Evolutionary conservation across 1,284 basidiomycete genomes (phyloP).

Genomic region (Ustanciosporium gigantosporum): DNA sequence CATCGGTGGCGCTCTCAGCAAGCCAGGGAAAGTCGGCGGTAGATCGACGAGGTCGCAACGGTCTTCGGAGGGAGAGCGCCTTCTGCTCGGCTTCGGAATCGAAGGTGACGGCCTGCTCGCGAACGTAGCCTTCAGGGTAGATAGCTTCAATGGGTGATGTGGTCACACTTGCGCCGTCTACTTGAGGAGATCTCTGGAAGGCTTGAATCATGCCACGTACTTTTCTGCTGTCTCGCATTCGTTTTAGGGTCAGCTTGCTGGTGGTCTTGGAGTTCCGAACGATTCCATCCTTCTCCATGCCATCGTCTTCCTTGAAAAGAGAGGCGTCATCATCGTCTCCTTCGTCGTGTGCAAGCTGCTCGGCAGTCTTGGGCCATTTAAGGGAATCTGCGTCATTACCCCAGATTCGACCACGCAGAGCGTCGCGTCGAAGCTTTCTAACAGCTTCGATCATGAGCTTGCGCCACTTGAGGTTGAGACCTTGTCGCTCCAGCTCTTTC

Average conservation of each 20-base stretch:
- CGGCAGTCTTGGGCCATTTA: conserved; percentile 31
- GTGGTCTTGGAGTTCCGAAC: conserved; percentile 18
- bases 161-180: conserved; percentile 11
- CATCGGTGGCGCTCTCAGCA: conserved; percentile 11
- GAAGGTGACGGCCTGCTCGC: conserved; percentile 37
- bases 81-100: conserved; percentile 31
- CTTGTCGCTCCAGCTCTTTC: conserved; percentile 43
- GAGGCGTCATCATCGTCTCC: conserved; percentile 9
- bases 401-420: conserved; percentile 51
- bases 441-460: conserved; percentile 52
- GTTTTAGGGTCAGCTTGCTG: conserved; percentile 46
- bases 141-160: conserved; percentile 13
- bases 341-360: conserved; percentile 20
- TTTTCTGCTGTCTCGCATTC: conserved; percentile 46
- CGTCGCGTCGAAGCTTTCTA: conserved; percentile 44
- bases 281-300: conserved; percentile 7
- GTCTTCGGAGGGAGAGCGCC: conserved; percentile 25
- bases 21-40: conserved; percentile 36
- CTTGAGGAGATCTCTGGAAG: conserved; percentile 38
- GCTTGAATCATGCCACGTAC: conserved; percentile 47
- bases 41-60: conserved; percentile 22
- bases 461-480: conserved; percentile 52
- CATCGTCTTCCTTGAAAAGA: not conserved
- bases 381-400: conserved; percentile 28
- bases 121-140: conserved; percentile 42